Conservation (phyloP, 495 filamentous ascomycete genomes). For the Annulohypoxylon maeteangense region DNA sequence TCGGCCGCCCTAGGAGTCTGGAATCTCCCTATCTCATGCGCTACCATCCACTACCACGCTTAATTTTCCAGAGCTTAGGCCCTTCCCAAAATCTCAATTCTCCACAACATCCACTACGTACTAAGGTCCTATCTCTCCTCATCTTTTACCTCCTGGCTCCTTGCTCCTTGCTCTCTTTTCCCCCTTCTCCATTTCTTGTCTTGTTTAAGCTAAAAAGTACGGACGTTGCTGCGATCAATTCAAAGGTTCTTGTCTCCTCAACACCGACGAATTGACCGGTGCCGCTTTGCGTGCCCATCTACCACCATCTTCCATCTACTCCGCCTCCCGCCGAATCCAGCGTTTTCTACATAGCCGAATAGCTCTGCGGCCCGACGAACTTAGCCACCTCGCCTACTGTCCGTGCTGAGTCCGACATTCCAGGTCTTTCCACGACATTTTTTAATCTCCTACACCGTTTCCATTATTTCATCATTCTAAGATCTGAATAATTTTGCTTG, state of each 20-base stretch:
- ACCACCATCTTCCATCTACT: slow-evolving; percentile 13
- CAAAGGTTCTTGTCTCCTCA: slow-evolving; percentile 17
- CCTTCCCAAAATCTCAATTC: slow-evolving; percentile 44
- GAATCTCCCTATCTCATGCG: slow-evolving; percentile 46
- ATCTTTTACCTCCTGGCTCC: slow-evolving; percentile 28
- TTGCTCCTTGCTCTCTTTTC: slow-evolving; percentile 15
- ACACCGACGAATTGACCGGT: slow-evolving; percentile 28
- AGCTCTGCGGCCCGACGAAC: slow-evolving; percentile 43
- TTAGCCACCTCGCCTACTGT: slow-evolving; percentile 40
- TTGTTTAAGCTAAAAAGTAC: slow-evolving; percentile 38
- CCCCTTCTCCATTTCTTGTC: slow-evolving; percentile 34
- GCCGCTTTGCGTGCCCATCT: slow-evolving; percentile 14
- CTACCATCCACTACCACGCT: slow-evolving; percentile 37
- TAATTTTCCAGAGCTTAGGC: slow-evolving; percentile 45
- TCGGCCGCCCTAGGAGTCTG: slow-evolving; percentile 35
- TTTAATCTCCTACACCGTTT: slow-evolving; percentile 3
- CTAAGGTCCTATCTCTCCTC: slow-evolving; percentile 33
- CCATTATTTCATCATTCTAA: slow-evolving; percentile 7
- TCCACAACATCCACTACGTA: slow-evolving; percentile 41
- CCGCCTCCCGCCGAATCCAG: slow-evolving; percentile 35
- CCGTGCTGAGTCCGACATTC: slow-evolving; percentile 35
- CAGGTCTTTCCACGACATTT: slow-evolving; percentile 13
- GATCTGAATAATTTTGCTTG: slow-evolving; percentile 10
- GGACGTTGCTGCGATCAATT: slow-evolving; percentile 43
- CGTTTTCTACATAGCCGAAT: slow-evolving; percentile 40